Base-by-base conservation (phyloP, 164 flowering plant genomes). In the Sextonia rubra region DNA sequence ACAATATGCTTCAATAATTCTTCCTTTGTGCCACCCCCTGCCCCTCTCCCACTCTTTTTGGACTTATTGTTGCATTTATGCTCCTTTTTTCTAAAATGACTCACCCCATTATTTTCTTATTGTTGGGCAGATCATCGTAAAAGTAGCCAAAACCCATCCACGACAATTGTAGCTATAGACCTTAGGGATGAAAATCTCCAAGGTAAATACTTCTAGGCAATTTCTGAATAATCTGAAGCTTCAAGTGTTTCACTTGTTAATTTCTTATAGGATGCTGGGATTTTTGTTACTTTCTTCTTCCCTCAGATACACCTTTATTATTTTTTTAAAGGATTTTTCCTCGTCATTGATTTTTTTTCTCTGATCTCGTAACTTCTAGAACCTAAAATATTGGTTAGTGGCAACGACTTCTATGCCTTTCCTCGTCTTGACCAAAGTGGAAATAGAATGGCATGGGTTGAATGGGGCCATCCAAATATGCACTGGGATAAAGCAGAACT, bases 381-480 rank as follows among this genome's bases (percentile, higher is more conserved):
- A 73, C 93, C 99, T 69, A 80, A 86, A 77, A 76, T 86, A 14
- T 78, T 95, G 72, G 87, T 90, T 24, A 76, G 89, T 82, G 99
- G 99, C 68, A 93, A 73, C 75, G 97, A 95, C 80, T 95, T 95
- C 88, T 93, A 93, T 83, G 97, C 99, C 44, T 95, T 89, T 78
- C 98, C 99, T 17, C 94, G 97, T 26, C 3, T 93, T 65, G 97
- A 93, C 56, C 79, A 83, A 60, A 82, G 78, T 75, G 97, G 95
- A 75, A 85, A 88, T 79, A 79, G 86, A 55, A 62, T 95, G 2
- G 95, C 99, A 71, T 95, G 98, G 99, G 87, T 95, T 71, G 87
- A 93, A 66, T 95, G 98, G 99, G 29, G 84, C 66, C 99, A 95
- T 72, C 99, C 98, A 47, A 89, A 93, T 84, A 91, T 95, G 99